Conservation (phyloP, 2,329 filamentous ascomycete genomes). For the Colletotrichum eleusines region DNA sequence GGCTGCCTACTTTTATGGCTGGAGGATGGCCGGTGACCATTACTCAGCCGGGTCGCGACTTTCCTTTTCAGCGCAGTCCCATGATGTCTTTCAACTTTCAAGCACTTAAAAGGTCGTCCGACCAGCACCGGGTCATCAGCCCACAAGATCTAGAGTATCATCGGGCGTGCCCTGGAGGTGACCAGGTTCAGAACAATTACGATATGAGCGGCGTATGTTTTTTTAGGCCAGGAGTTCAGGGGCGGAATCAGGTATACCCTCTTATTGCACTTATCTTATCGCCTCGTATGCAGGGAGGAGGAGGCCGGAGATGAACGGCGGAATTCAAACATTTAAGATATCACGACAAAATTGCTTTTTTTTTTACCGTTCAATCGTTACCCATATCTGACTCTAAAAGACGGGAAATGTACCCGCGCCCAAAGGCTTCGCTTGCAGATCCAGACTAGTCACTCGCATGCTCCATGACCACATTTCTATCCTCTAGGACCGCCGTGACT, state of each 20-base stretch:
- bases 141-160: not conserved
- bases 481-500: not conserved
- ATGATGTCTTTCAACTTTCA: not conserved
- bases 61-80: not conserved
- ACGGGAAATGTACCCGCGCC: not conserved
- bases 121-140: not conserved
- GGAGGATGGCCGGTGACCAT: not conserved
- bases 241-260: conserved; percentile 29
- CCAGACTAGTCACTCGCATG: not conserved
- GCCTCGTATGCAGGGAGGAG: not conserved
- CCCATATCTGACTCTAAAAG: no score
- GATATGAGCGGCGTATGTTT: not conserved
- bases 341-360: not conserved
- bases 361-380: not conserved
- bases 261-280: not conserved
- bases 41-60: not conserved
- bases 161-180: not conserved
- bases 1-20: not conserved
- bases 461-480: not conserved
- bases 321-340: not conserved
- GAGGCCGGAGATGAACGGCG: not conserved
- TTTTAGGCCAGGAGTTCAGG: conserved; percentile 16
- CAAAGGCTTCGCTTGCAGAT: no score
- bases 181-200: not conserved
- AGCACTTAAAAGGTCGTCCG: no score